Base-by-base conservation (phyloP, 2,329 filamentous ascomycete genomes). In the Parascedosporium putredinis region DNA sequence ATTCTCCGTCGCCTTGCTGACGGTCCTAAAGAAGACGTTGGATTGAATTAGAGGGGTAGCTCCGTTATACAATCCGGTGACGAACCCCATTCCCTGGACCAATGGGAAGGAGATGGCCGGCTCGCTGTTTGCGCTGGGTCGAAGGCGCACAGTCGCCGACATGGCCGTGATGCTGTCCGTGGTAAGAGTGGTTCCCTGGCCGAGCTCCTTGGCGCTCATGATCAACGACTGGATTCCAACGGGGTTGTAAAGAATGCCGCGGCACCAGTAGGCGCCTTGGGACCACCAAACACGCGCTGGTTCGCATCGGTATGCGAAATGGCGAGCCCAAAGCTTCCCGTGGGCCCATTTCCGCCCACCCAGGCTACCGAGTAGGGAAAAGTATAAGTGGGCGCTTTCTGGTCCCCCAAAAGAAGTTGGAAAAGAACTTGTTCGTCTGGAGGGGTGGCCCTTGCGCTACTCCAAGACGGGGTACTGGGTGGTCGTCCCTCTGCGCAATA, bases 61-160 rank as follows among this genome's bases (percentile, higher is more conserved):
- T 25, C 81, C 79, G 49, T 73, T 74, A 65, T 90, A 97, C 16
- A 85, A 64, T 1, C 75, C 90, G 4, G 90, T 96, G 16, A 95
- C 72, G 58, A 89, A 95, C 0, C 80, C 84, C 81, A 94, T 93
- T 9, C 93, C 93, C 61, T 97, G 91, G 0, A 95, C 81, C 6
- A 96, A 62, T 0, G 90, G 89, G 55, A 95, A 88, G 0, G 79
- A 83, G 18, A 97, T 75, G 1, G 76, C 71, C 1, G 84, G 76
- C 1, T 71, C 63, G 6, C 75, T 72, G 2, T 70, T 69, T n/a
- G 64, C 60, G 20, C 72, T 68, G 2, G 74, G 72, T 47, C 70
- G 75, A 27, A 97, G 70, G 42, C 86, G 83, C 43, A 88, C 79
- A 54, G 88, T 81, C 12, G 68, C 76, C 31, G 71, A 86, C 60